Evolutionary conservation across 805 yeast species (phyloP).

Genomic region (Candida xyloterini): DNA sequence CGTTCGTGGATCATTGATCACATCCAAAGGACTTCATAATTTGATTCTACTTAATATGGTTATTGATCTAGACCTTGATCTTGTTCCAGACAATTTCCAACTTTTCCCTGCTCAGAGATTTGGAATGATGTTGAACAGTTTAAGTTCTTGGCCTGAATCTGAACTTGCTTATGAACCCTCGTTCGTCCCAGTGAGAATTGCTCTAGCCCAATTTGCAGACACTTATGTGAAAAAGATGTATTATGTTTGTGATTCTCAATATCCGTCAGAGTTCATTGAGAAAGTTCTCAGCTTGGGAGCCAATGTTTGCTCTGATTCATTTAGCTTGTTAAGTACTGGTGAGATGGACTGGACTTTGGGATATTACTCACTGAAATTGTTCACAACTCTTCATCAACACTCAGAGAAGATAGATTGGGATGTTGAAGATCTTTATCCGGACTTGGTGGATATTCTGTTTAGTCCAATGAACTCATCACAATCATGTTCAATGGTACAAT

Average conservation of each 20-base stretch:
- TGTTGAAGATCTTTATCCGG: constrained; percentile 41
- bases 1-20: constrained; percentile 40
- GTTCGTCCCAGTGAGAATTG: constrained; percentile 51
- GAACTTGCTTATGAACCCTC: constrained; percentile 57
- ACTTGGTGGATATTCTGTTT: constrained; percentile 41
- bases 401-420: constrained; percentile 33
- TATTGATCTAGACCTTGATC: constrained; percentile 35
- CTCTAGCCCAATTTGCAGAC: constrained; percentile 43
- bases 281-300: constrained; percentile 38
- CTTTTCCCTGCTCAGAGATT: constrained; percentile 63
- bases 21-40: constrained; percentile 42
- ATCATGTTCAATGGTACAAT: constrained; percentile 36
- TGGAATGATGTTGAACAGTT: constrained; percentile 53
- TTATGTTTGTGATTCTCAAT: constrained; percentile 26
- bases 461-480: constrained; percentile 25
- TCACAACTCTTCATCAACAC: constrained; percentile 30
- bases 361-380: constrained; percentile 45
- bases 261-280: constrained; percentile 28
- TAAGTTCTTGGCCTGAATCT: constrained; percentile 58
- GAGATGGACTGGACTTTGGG: constrained; percentile 38
- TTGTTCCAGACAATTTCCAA: constrained; percentile 25
- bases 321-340: constrained; percentile 36
- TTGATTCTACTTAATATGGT: constrained; percentile 46
- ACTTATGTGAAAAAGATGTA: constrained; percentile 31
- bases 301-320: constrained; percentile 42